phyloP scores from a whole-genome alignment of 768 basidiomycete genomes.

The Panus rudis region DNA sequence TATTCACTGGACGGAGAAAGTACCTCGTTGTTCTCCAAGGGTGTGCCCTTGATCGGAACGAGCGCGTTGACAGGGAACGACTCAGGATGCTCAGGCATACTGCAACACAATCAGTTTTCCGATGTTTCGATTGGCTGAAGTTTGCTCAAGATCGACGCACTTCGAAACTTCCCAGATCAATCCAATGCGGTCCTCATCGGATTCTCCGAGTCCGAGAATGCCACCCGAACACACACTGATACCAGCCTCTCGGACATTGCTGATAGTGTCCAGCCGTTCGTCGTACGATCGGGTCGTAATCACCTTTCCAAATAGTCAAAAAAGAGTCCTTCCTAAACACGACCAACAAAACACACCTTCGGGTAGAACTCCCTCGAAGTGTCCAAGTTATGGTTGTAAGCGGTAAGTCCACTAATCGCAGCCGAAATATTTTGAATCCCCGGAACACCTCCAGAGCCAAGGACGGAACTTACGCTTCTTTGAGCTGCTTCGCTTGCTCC shows the following conservation, averaged over 20 bases:
- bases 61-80: conserved; percentile 98
- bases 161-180: conserved; percentile 90
- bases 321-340: neutral
- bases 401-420: conserved; percentile 70
- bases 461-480: conserved; percentile 68
- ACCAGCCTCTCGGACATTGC: conserved; percentile 87
- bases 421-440: neutral
- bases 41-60: conserved; percentile 93
- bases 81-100: conserved; percentile 95
- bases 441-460: neutral
- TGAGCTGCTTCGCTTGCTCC: conserved; percentile 86
- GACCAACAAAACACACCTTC: conserved; percentile 40
- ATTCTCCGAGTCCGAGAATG: conserved; percentile 90
- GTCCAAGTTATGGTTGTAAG: conserved; percentile 98
- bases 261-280: conserved; percentile 85
- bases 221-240: conserved; percentile 98
- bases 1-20: conserved; percentile 11
- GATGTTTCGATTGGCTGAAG: conserved; percentile 8
- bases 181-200: conserved; percentile 84
- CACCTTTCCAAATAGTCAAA: conserved; percentile 44
- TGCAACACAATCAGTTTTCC: conserved; percentile 23
- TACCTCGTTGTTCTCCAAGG: conserved; percentile 86
- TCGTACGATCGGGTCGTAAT: conserved; percentile 95
- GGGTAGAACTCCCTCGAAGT: conserved; percentile 97
- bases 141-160: conserved; percentile 39